These are phyloP conservation scores for Citrus trifoliata DNA, from an alignment of 345 rosid genomes.

Conservation along the genomic window DNA sequence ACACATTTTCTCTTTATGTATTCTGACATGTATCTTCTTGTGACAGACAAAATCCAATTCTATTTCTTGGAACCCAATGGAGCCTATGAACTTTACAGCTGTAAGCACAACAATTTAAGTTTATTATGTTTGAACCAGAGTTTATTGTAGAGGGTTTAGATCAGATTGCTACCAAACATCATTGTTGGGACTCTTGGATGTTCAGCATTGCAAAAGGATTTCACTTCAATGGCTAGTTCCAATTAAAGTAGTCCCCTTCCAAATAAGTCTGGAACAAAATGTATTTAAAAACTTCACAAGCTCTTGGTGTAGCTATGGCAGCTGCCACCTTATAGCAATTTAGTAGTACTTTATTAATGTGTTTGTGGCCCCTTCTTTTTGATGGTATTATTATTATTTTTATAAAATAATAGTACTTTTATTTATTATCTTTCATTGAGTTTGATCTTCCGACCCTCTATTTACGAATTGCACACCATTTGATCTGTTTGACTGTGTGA, in stretches of 20 bases:
- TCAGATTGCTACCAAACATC: background rate
- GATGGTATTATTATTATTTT: background rate
- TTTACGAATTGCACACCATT: background rate
- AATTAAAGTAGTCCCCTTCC: background rate
- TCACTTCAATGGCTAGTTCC: background rate
- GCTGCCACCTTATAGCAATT: background rate
- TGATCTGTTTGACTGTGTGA: background rate
- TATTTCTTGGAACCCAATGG: conserved; percentile 97
- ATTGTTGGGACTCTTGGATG: background rate
- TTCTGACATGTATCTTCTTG: conserved; percentile 16
- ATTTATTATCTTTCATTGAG: background rate
- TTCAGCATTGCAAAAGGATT: background rate
- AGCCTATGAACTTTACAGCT: conserved; percentile 95
- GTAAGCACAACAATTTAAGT: conserved; percentile 47
- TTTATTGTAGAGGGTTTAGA: background rate
- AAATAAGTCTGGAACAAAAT: background rate
- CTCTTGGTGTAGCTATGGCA: background rate
- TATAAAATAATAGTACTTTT: background rate
- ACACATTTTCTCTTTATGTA: background rate
- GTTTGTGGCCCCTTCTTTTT: background rate
- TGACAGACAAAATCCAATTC: conserved; percentile 86
- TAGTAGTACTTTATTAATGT: background rate
- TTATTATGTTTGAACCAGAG: background rate
- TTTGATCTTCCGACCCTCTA: background rate
- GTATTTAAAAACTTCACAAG: background rate